Base-by-base conservation (phyloP, 306 rosid species). In the Quercus robur region DNA sequence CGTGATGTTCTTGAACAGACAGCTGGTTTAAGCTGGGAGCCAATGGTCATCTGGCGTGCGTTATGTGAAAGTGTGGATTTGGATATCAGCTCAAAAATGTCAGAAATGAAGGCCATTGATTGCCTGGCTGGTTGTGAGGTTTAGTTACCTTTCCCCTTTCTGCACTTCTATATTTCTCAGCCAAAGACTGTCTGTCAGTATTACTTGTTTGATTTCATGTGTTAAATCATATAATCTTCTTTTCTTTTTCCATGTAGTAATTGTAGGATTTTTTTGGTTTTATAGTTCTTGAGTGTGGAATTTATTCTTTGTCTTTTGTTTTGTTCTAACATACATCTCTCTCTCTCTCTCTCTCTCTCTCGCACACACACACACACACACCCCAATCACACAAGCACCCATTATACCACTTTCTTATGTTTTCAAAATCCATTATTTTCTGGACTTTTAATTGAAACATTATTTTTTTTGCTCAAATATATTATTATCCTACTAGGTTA, bases 61-160 rank as follows among this genome's bases (percentile, higher is more conserved):
- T 83, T 94, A 56, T 88, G 95, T 70, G 92, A 90, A 85, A 86
- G 77, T 73, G 63, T 21, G 41, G 87, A 76, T 81, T 79, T 87
- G 77, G 87, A 81, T 55, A 75, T 84, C 78, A 77, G 86, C 78
- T 78, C 87, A 74, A 87, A 88, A 73, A 83, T 86, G 87, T 76
- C 92, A 55, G 88, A 88, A 84, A 97, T 94, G 67, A 94, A 89
- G 88, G 94, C 95, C 77, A 87, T 91, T 28, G 98, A 94, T 84
- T 94, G 98, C 87, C 85, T 94, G 49, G 92, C 98, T 81, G 84
- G 87, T 74, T 94, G 98, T 81, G 97, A 91, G 98, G 98, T 94
- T 74, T 73, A 80, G 38, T 75, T 77, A 70, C 75, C 18, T 51
- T 33, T 46, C 67, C 63, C 61, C 74, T 57, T 55, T 77, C 67